phyloP scores from a whole-genome alignment of 371 early-diverging fungal genomes.

The Coemansia sp. region DNA sequence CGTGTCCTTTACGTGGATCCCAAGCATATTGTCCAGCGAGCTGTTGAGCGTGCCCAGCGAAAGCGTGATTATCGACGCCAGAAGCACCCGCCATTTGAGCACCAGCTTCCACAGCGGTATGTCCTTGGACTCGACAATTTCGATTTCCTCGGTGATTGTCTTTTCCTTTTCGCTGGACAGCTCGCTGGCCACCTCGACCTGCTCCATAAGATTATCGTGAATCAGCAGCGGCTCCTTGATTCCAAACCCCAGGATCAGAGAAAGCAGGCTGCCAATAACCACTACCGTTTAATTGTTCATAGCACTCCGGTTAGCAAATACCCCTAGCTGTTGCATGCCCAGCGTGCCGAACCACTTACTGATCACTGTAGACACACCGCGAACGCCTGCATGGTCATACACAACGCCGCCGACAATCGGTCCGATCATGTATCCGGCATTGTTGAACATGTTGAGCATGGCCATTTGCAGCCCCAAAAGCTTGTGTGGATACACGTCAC shows the following conservation, averaged over 20 bases:
- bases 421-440: slow-evolving; percentile 39
- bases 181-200: not conserved
- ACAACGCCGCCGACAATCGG: slow-evolving; percentile 32
- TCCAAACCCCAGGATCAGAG: slow-evolving; percentile 14
- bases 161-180: not conserved
- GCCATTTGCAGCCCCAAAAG: slow-evolving; percentile 40
- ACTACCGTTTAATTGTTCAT: slow-evolving; percentile 19
- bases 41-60: slow-evolving; percentile 23
- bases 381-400: slow-evolving; percentile 32
- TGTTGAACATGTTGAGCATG: slow-evolving; percentile 23
- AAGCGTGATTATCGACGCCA: slow-evolving; percentile 33
- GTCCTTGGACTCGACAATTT: not conserved
- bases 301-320: too few relatives aligned
- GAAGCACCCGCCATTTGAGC: slow-evolving; percentile 42
- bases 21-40: slow-evolving; percentile 34
- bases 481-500: slow-evolving; percentile 40
- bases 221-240: slow-evolving; percentile 36
- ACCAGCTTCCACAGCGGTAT: slow-evolving; percentile 37
- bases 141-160: not conserved
- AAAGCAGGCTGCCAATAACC: slow-evolving; percentile 16
- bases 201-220: slow-evolving; percentile 10
- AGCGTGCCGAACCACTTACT: slow-evolving; percentile 15
- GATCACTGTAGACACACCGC: slow-evolving; percentile 29
- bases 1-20: slow-evolving; percentile 27
- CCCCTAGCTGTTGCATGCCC: too few relatives aligned